Base-by-base conservation (phyloP, 768 basidiomycete species). In the Tulasnella sp. region DNA sequence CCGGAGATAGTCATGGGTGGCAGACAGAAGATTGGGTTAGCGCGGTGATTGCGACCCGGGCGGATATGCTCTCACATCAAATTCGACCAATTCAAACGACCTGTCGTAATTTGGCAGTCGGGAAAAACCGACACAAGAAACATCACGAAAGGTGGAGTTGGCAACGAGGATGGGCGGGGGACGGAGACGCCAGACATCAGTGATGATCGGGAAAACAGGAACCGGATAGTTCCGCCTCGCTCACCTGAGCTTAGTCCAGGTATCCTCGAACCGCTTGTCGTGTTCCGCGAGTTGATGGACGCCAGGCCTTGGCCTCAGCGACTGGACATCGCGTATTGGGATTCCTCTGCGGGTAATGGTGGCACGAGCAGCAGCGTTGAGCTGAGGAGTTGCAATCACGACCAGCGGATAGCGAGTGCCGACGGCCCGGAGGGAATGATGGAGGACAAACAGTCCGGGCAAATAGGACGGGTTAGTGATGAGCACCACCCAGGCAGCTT, bases 401-500 rank as follows among this genome's bases (percentile, higher is more conserved):
- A 94, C 85, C 22, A 96, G 85, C n/a, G 92, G 89, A 82, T 93
- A 94, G 77, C 85, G 85, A 19, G 91, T 89, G 19, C 85, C 82
- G 40, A 89, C 88, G 15, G 85, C 76, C 49, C 84, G 84, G 67
- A 93, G 84, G 37, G 88, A 86, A 76, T 89, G 81, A 77, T 89
- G 82, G 22, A 93, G 82, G 22, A 91, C 89, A 64, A 93, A 85
- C 14, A 88, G 83, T 15, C 90, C 91, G 78, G 88, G 83, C 36
- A 91, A 83, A 81, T 91, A 91, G 67, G 82, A 83, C 19, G 84
- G 82, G 78, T 88, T 89, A 52, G 95, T 95, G 80, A 96, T 85
- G 75, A 97, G 85, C 19, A 93, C 94, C 38, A 88, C 90, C 85
- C 89, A 97, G 17, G 91, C 93, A 25, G 68, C 29, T 22, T 77